Evolutionary conservation across 1,284 basidiomycete genomes (phyloP).

Genomic region (Takashimella koratensis): DNA sequence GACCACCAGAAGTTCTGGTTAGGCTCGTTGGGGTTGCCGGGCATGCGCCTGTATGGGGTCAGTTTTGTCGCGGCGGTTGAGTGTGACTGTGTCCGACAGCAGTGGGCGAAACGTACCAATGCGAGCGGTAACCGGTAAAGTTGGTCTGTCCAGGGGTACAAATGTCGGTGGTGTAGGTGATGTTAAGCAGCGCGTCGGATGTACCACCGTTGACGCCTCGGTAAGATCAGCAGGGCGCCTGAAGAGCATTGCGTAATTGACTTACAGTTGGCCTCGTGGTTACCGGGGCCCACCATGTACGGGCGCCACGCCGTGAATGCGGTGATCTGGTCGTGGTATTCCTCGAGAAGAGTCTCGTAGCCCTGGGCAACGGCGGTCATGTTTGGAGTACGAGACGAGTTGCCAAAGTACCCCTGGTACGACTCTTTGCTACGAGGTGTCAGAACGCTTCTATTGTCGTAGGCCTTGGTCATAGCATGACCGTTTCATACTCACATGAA

Average conservation of each 20-base stretch:
- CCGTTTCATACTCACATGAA: too few species aligned
- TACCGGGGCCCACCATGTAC: constrained; percentile 20
- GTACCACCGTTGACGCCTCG: constrained; percentile 17
- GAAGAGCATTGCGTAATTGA: too few species aligned
- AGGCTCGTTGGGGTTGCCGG: not conserved
- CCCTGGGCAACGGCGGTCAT: not conserved
- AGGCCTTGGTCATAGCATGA: too few species aligned
- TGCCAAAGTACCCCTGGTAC: not conserved
- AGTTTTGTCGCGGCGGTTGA: too few species aligned
- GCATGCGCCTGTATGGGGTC: too few species aligned
- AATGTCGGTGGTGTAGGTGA: constrained; percentile 1
- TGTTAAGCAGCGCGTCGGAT: constrained; percentile 1
- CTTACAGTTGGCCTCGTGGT: constrained; percentile 31
- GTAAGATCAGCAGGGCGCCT: too few species aligned
- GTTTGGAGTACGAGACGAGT: not conserved
- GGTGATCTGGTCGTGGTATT: not conserved
- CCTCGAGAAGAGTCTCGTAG: not conserved
- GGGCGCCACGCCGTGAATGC: not conserved
- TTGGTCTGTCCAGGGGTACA: not conserved
- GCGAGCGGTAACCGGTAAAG: constrained; percentile 3
- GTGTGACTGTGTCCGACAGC: too few species aligned
- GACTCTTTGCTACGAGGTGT: too few species aligned
- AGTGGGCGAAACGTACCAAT: too few species aligned
- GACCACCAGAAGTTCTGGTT: not conserved
- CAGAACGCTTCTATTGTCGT: too few species aligned